Conservation (phyloP, 2,329 filamentous ascomycete species). For the Aspergillus eucalypticola region DNA sequence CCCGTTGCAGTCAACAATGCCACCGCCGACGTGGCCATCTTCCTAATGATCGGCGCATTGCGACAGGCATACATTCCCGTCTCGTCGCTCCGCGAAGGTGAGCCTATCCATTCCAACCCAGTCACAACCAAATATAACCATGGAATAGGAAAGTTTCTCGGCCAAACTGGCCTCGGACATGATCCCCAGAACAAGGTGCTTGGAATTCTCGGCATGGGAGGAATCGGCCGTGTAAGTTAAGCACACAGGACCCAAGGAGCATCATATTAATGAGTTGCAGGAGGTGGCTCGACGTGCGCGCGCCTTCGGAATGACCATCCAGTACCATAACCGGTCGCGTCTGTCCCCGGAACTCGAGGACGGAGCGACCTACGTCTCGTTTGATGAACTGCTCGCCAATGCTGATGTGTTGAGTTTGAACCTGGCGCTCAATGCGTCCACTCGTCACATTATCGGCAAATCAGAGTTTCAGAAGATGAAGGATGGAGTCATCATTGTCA, state of each 20-base stretch:
- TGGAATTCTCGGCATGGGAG: conserved; percentile 52
- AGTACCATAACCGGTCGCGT: conserved; percentile 49
- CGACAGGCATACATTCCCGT: conserved; percentile 47
- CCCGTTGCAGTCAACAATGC: conserved; percentile 50
- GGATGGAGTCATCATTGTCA: conserved; percentile 47
- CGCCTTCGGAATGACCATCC: conserved; percentile 50
- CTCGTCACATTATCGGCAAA: conserved; percentile 48
- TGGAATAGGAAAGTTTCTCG: conserved; percentile 42
- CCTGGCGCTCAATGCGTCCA: conserved; percentile 46
- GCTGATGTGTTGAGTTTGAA: conserved; percentile 51
- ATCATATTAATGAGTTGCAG: conserved; percentile 25
- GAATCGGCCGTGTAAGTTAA: conserved; percentile 46
- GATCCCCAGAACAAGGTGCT: conserved; percentile 49
- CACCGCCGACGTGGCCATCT: conserved; percentile 50
- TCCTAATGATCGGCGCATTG: conserved; percentile 50
- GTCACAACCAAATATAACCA: conserved; percentile 3
- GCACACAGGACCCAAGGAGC: neutral
- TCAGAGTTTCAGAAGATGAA: conserved; percentile 50
- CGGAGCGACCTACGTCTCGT: conserved; percentile 47
- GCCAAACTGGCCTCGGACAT: conserved; percentile 44
- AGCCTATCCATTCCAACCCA: conserved; percentile 6
- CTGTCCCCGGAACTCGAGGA: conserved; percentile 43
- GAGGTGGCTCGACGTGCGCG: conserved; percentile 48
- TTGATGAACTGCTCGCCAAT: conserved; percentile 48
- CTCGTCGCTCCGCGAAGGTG: conserved; percentile 43